Conservation (phyloP, 1,284 basidiomycete species). For the Flammula alnicola region DNA sequence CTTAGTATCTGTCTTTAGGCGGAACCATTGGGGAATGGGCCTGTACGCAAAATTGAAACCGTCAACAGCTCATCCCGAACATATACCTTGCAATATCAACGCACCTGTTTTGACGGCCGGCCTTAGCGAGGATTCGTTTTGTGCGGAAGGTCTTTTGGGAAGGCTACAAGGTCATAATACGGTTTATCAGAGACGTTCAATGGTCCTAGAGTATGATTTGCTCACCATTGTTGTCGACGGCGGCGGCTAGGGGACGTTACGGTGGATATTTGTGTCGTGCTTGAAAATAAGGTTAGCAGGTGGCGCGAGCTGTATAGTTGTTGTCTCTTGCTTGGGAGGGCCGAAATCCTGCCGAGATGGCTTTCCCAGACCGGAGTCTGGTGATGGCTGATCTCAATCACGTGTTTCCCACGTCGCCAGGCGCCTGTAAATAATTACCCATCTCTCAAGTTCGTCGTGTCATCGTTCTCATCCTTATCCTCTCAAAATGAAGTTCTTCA, state of each 20-base stretch:
- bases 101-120: conserved; percentile 93
- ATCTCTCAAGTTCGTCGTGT: conserved; percentile 1
- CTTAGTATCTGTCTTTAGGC: conserved; percentile 94
- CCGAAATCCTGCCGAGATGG: conserved; percentile 7
- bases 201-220: conserved; percentile 10
- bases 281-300: conserved; percentile 43
- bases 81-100: conserved; percentile 28
- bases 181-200: conserved; percentile 12
- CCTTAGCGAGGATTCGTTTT: conserved; percentile 97
- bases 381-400: too few species aligned
- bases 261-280: conserved; percentile 34
- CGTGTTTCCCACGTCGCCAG: too few species aligned
- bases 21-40: conserved; percentile 98
- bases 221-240: conserved; percentile 48
- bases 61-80: conserved; percentile 13
- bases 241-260: conserved; percentile 25
- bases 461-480: not conserved
- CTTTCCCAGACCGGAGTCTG: not conserved
- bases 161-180: conserved; percentile 58
- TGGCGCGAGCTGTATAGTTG: conserved; percentile 45
- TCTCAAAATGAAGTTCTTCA: conserved; percentile 50
- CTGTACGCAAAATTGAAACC: conserved; percentile 41
- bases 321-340: conserved; percentile 17
- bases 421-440: too few species aligned
- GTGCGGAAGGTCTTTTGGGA: conserved; percentile 98